Base-by-base conservation (phyloP, 352 stramenopile species). In the Blastocystis sp. region DNA sequence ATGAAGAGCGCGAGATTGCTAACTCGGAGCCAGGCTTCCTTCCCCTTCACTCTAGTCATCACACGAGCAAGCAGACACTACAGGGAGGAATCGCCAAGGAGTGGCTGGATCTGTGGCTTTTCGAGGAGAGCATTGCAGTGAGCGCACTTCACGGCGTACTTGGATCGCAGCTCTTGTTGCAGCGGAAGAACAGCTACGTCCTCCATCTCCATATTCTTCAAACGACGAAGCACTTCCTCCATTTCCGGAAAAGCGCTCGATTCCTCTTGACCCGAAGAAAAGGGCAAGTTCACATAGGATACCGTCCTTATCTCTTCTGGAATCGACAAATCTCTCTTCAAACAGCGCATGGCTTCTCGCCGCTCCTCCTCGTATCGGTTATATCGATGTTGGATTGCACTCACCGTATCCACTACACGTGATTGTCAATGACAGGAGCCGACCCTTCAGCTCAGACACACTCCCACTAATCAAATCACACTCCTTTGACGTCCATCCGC, bases 81-180 rank as follows among this genome's bases (percentile, higher is more conserved):
- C 74, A 85, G 61, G 35, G 74, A 85, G 9, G 74, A 85, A 69
- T 85, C 74, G 1, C 74, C 74, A 3, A 85, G 12, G 45, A 85
- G 74, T 21, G 74, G 74, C 37, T 69, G 74, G 31, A 66, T 62
- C 55, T 85, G 74, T 35, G 74, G 50, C 13, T 67, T 69, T 26
- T 16, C 33, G 33, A 85, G 29, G 3, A 85, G 26, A 26, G 51
- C 51, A 29, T 12, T 35, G 51, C 74, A 85, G 10, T 45, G 24
- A 59, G 21, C 12, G 51, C 74, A 85, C 55, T 69, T 67, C 0
- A 85, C 29, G 13, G 51, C 59, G 10, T 37, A 55, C 37, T 85
- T 85, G 24, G 50, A 66, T 69, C 41, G 50, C 21, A 85, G 29
- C 9, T 19, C 26, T 29, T n/a, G 26, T n/a, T 62, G 50, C 1